Conservation (phyloP, 2,329 filamentous ascomycete genomes). For the Neofusicoccum laricinum region DNA sequence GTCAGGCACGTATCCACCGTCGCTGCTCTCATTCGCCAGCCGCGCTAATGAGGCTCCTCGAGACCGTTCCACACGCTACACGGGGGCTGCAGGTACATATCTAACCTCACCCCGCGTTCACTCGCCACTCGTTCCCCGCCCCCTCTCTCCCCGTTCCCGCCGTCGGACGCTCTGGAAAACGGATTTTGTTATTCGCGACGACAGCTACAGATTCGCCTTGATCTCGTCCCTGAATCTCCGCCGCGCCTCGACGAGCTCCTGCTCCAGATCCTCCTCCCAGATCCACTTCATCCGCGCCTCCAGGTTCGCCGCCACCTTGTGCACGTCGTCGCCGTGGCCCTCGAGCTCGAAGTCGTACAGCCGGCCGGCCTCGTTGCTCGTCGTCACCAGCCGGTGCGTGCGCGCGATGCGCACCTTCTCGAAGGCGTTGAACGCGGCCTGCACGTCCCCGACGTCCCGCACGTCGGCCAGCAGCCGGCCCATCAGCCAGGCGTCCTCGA, state of each 20-base stretch:
- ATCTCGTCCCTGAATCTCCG: not conserved
- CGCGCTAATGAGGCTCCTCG: not conserved
- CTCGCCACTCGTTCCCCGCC: not conserved
- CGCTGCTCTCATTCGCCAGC: not conserved
- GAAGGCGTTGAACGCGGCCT: constrained; percentile 35
- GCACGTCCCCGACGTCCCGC: constrained; percentile 20
- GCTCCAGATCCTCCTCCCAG: constrained; percentile 38
- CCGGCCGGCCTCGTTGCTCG: constrained; percentile 38
- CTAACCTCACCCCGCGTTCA: not conserved
- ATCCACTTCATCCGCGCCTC: constrained; percentile 36
- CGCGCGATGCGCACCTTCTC: constrained; percentile 35
- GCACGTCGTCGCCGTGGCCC: constrained; percentile 32
- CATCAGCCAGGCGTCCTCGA: constrained; percentile 53
- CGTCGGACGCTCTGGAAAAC: not conserved
- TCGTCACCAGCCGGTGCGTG: constrained; percentile 46
- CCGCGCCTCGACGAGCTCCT: constrained; percentile 24
- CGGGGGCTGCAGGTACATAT: not conserved
- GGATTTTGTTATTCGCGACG: too few species aligned
- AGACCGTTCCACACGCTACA: not conserved
- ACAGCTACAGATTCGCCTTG: not conserved
- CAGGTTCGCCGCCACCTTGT: constrained; percentile 30
- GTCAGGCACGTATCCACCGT: not conserved
- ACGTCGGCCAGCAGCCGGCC: constrained; percentile 31
- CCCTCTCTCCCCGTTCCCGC: not conserved
- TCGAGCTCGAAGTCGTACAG: constrained; percentile 39